These are phyloP conservation scores for Leccinum laetum DNA, from an alignment of 1,284 basidiomycete species.

Conservation along the genomic window DNA sequence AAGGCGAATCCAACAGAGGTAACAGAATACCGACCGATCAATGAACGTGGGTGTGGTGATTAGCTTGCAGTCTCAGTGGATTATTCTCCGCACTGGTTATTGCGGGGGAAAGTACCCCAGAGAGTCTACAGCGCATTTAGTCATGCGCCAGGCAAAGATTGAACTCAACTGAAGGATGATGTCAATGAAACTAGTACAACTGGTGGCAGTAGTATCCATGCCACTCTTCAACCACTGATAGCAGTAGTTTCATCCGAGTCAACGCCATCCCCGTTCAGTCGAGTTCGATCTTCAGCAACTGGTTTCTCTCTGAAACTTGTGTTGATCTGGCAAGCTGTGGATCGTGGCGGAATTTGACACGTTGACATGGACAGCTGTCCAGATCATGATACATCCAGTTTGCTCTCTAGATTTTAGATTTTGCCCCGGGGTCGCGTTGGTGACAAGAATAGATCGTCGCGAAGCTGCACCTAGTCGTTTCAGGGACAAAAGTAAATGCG, in stretches of 20 bases:
- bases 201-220: not conserved
- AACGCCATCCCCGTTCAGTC: too few relatives aligned
- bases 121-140: not conserved
- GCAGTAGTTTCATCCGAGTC: not conserved
- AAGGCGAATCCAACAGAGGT: not conserved
- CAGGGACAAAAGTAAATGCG: too few relatives aligned
- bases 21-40: not conserved
- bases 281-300: not conserved
- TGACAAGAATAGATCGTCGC: too few relatives aligned
- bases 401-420: too few relatives aligned
- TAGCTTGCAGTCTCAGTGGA: not conserved
- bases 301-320: not conserved
- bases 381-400: too few relatives aligned
- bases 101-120: not conserved
- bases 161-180: not conserved
- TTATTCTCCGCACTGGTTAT: not conserved
- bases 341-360: too few relatives aligned
- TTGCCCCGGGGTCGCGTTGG: too few relatives aligned
- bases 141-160: not conserved
- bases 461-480: too few relatives aligned
- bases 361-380: too few relatives aligned
- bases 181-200: not conserved
- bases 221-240: not conserved
- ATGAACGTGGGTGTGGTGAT: conserved; percentile 1
- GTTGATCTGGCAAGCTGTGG: too few relatives aligned